Evolutionary conservation across 768 basidiomycete genomes (phyloP).

Genomic region (Tulasnella sp.): DNA sequence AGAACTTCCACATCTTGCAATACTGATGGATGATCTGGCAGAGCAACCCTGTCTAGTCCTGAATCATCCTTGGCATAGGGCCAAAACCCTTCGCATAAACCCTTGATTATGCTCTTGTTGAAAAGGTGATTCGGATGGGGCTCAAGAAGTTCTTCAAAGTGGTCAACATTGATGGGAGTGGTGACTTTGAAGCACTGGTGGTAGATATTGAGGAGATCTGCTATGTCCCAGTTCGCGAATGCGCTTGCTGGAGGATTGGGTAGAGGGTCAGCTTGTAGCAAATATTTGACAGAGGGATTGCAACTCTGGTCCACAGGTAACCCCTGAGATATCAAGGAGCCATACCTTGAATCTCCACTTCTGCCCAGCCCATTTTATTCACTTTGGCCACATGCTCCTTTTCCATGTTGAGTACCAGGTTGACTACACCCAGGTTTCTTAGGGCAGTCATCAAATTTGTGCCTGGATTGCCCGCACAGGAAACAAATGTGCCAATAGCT

Average conservation of each 20-base stretch:
- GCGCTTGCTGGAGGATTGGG: neutral
- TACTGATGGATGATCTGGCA: neutral
- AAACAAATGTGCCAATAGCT: neutral
- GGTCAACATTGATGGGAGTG: constrained; percentile 39
- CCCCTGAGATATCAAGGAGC: neutral
- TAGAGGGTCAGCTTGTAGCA: neutral
- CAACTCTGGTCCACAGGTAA: neutral
- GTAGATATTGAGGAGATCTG: constrained; percentile 32
- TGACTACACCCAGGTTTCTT: neutral
- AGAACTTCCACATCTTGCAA: constrained; percentile 33
- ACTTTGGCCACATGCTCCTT: neutral
- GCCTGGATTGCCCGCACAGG: neutral
- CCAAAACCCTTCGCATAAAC: constrained; percentile 45
- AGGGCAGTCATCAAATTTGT: neutral
- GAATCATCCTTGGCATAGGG: constrained; percentile 36
- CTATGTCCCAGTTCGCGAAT: constrained; percentile 24
- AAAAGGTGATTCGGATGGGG: constrained; percentile 41
- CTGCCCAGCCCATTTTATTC: neutral
- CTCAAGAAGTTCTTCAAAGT: constrained; percentile 34
- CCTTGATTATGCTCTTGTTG: constrained; percentile 37
- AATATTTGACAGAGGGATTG: neutral
- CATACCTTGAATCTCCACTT: neutral
- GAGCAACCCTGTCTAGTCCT: constrained; percentile 32
- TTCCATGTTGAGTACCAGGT: neutral
- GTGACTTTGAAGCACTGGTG: constrained; percentile 39